Evolutionary conservation across 78 protist genomes (phyloP).

Genomic region (Protostelium mycophagum): DNA sequence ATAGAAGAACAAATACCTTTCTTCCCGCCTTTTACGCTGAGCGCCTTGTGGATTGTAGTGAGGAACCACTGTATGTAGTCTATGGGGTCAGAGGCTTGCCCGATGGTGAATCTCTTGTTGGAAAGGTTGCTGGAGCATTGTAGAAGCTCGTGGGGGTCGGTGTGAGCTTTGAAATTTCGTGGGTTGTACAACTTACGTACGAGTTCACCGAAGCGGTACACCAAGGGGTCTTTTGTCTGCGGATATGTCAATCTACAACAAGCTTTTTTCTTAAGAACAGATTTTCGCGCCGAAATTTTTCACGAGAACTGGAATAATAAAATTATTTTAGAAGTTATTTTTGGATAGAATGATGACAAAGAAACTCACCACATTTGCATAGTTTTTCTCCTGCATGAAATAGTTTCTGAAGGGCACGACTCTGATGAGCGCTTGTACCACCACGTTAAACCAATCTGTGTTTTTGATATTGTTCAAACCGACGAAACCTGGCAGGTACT

Average conservation of each 20-base stretch:
- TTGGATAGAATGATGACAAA: neutral
- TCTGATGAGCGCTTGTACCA: conserved; percentile 81
- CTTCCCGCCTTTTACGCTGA: neutral
- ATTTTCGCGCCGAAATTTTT: conserved; percentile 3
- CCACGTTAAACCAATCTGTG: conserved; percentile 86
- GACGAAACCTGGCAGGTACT: conserved; percentile 82
- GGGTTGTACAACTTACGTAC: conserved; percentile 88
- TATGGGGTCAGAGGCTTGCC: conserved; percentile 70
- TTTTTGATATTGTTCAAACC: conserved; percentile 92
- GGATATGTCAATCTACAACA: conserved; percentile 2
- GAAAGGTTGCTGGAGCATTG: conserved; percentile 37
- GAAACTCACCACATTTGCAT: conserved; percentile 3
- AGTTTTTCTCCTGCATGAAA: conserved; percentile 50
- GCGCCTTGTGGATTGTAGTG: conserved; percentile 45
- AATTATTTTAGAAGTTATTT: neutral
- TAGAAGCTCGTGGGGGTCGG: conserved; percentile 83
- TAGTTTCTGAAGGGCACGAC: conserved; percentile 77
- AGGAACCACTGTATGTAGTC: conserved; percentile 83
- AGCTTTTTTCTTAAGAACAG: conserved; percentile 1
- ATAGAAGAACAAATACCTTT: no score
- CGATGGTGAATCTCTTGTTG: conserved; percentile 52
- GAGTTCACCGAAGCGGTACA: conserved; percentile 65
- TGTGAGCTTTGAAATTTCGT: conserved; percentile 81
- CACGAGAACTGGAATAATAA: conserved; percentile 1
- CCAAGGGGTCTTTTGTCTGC: conserved; percentile 31